Evolutionary conservation across 371 early-diverging fungal species (phyloP).

Genomic region (Lichtheimia ornata): DNA sequence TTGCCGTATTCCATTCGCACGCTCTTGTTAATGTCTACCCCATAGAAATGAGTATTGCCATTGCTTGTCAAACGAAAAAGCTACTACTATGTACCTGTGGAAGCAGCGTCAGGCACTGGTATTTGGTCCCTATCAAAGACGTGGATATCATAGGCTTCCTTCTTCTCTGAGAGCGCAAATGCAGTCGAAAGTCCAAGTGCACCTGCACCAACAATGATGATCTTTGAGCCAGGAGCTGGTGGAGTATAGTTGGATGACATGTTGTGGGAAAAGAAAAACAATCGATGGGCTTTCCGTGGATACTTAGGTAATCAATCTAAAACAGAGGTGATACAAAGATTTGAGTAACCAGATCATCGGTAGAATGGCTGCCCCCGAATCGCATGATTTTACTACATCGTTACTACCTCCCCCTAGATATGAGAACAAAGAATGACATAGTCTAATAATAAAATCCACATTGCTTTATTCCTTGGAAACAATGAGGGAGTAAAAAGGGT

Average conservation of each 20-base stretch:
- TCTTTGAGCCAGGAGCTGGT: slow-evolving; percentile 16
- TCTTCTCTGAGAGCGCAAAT: slow-evolving; percentile 36
- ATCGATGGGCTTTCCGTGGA: no score
- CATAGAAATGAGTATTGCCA: not conserved
- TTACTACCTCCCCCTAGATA: no score
- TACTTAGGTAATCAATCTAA: no score
- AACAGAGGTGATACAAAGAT: no score
- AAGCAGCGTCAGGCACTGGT: slow-evolving; percentile 49
- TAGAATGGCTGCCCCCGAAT: no score
- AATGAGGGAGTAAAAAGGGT: no score
- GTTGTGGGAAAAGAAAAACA: no score
- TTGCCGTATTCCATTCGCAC: slow-evolving; percentile 55
- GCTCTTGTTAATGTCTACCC: slow-evolving; percentile 50
- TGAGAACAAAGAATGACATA: no score
- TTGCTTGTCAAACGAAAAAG: not conserved
- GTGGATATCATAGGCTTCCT: slow-evolving; percentile 33
- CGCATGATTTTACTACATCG: no score
- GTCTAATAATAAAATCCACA: no score
- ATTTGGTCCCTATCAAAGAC: slow-evolving; percentile 46
- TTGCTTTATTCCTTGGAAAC: no score
- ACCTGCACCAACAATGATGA: slow-evolving; percentile 58
- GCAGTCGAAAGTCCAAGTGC: slow-evolving; percentile 58
- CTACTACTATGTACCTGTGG: slow-evolving; percentile 26
- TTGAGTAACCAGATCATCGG: no score
- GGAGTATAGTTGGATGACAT: slow-evolving; percentile 6